Conservation (phyloP, 2,329 filamentous ascomycete species). For the Alternaria conjuncta region DNA sequence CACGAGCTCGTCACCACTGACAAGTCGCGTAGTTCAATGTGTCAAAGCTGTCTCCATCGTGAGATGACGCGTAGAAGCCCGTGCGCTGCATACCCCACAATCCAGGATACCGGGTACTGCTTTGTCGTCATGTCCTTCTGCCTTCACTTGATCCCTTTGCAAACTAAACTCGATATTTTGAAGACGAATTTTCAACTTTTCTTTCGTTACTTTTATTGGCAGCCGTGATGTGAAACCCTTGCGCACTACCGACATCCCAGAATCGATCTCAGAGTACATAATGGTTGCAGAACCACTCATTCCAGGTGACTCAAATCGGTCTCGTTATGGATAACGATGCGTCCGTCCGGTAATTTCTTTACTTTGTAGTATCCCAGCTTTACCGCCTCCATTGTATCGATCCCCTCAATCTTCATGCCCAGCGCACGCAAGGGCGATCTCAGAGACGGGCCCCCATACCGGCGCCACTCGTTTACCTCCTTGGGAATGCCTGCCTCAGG, state of each 20-base stretch:
- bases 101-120: background rate
- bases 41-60: background rate
- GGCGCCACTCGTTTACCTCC: background rate
- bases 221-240: background rate
- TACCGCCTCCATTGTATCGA: background rate
- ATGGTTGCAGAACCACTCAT: background rate
- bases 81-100: conserved; percentile 20
- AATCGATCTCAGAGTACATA: background rate
- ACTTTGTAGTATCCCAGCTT: background rate
- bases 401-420: background rate
- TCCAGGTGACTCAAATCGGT: background rate
- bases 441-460: background rate
- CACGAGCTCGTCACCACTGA: background rate
- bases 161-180: background rate
- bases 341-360: background rate
- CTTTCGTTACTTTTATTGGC: background rate
- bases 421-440: background rate
- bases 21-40: background rate
- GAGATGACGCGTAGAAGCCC: conserved; percentile 16
- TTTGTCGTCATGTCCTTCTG: background rate
- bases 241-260: background rate
- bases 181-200: background rate
- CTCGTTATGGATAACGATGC: background rate
- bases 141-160: background rate
- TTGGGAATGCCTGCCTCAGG: background rate